phyloP scores from a whole-genome alignment of 441 rosid species.

The Pelargonium fulgidum region DNA sequence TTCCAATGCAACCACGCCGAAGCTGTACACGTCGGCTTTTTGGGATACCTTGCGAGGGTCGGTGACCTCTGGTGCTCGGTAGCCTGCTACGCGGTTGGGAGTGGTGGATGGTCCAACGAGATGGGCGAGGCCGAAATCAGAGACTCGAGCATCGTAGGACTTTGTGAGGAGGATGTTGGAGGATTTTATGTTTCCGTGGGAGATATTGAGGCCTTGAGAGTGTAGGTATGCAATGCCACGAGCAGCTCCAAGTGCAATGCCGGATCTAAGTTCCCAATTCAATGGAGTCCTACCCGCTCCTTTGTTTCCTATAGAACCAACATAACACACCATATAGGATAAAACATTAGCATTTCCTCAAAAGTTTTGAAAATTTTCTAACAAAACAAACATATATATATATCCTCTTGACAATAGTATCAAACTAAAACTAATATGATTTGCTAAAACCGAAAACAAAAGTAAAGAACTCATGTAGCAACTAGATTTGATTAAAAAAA shows the following conservation, averaged over 20 bases:
- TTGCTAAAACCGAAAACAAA: background rate
- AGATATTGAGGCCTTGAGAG: conserved; percentile 35
- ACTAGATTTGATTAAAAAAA: background rate
- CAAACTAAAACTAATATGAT: background rate
- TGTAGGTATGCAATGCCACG: conserved; percentile 52
- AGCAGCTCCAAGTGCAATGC: conserved; percentile 62
- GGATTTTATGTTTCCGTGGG: conserved; percentile 68
- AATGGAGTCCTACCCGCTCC: conserved; percentile 53
- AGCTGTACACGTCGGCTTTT: conserved; percentile 65
- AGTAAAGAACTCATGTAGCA: background rate
- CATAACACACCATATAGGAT: too few species aligned
- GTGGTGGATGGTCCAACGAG: conserved; percentile 42
- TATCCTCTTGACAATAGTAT: background rate
- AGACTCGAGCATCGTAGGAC: conserved; percentile 53
- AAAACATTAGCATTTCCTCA: background rate
- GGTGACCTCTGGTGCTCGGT: conserved; percentile 68
- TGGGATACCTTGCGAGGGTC: conserved; percentile 59
- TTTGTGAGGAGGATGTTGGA: conserved; percentile 53
- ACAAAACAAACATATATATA: too few species aligned
- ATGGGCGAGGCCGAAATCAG: conserved; percentile 64
- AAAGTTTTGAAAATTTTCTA: too few species aligned
- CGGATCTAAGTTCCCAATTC: conserved; percentile 57
- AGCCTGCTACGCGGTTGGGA: conserved; percentile 55
- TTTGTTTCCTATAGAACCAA: conserved; percentile 37
- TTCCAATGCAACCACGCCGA: too few species aligned